Percentiles rank a stretch among this genome's conserved stretches.
Conservation (phyloP, 441 rosid species). For the Capsella rubella region DNA sequence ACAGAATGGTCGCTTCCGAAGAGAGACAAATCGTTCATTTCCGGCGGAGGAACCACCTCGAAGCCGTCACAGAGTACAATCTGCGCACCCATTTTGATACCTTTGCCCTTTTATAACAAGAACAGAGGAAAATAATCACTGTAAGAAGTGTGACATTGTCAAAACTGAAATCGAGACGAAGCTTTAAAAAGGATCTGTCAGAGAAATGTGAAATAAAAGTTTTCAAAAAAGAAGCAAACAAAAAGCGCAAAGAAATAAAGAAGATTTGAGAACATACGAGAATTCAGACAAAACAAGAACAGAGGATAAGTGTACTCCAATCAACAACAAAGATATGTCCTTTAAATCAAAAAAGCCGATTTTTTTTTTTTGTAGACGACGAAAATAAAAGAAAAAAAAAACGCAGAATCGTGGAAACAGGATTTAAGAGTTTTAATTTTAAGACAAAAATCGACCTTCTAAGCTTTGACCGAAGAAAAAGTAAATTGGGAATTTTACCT, state of each 20-base stretch:
- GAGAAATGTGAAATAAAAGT: not conserved
- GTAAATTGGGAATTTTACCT: slow-evolving; percentile 12
- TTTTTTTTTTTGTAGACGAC: not conserved
- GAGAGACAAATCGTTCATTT: slow-evolving; percentile 32
- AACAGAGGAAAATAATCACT: slow-evolving; percentile 31
- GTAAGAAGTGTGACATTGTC: slow-evolving; percentile 33
- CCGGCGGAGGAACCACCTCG: slow-evolving; percentile 47
- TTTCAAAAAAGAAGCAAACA: slow-evolving; percentile 2
- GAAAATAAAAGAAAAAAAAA: not conserved
- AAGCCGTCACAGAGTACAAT: slow-evolving; percentile 42
- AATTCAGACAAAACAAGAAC: slow-evolving; percentile 4
- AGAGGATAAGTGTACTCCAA: slow-evolving; percentile 23
- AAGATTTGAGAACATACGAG: slow-evolving; percentile 28
- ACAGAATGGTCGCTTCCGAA: slow-evolving; percentile 35
- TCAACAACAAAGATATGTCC: slow-evolving; percentile 31
- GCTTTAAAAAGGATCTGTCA: slow-evolving; percentile 8
- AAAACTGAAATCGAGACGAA: slow-evolving; percentile 26
- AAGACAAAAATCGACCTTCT: not conserved
- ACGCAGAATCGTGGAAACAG: slow-evolving; percentile 27
- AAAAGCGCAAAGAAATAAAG: slow-evolving; percentile 9
- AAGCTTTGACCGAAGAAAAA: slow-evolving; percentile 26
- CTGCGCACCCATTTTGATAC: slow-evolving; percentile 33
- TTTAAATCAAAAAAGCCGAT: slow-evolving; percentile 22
- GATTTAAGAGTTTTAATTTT: not conserved
- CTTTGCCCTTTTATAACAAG: not conserved